These are phyloP conservation scores for Coemansia sp. DNA, from an alignment of 192 early-diverging fungal genomes.

Conservation along the genomic window DNA sequence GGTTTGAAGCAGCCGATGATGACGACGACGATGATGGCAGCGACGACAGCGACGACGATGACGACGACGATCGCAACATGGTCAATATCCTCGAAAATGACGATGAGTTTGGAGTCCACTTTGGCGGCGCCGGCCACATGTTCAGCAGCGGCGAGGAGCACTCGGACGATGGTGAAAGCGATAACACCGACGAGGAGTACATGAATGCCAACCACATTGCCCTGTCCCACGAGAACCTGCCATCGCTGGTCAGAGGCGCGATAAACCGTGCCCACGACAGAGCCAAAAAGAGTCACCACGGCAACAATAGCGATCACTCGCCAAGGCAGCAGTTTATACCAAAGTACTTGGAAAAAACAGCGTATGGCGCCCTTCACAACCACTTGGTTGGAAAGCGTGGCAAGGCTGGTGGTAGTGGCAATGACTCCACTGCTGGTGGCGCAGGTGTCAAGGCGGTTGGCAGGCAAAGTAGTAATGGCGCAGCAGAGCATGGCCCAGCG, in stretches of 20 bases:
- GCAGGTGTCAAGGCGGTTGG: neutral
- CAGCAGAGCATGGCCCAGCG: neutral
- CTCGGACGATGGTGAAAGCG: slow-evolving; percentile 6
- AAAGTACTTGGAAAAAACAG: slow-evolving; percentile 42
- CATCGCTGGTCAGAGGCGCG: slow-evolving; percentile 4
- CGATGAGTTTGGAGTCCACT: slow-evolving; percentile 8
- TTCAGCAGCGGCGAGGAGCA: slow-evolving; percentile 8
- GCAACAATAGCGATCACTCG: neutral
- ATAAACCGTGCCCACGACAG: no score
- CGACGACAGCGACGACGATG: slow-evolving; percentile 8
- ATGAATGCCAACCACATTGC: neutral
- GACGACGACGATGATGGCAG: slow-evolving; percentile 2
- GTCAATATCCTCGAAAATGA: slow-evolving; percentile 1
- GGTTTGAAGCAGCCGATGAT: neutral
- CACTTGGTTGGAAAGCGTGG: neutral
- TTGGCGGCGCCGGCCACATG: slow-evolving; percentile 5
- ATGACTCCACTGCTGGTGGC: neutral
- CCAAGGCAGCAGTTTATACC: slow-evolving; percentile 30
- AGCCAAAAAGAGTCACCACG: neutral
- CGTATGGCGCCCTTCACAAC: slow-evolving; percentile 28
- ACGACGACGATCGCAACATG: slow-evolving; percentile 2
- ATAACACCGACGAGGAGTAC: slow-evolving; percentile 3
- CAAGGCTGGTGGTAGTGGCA: neutral
- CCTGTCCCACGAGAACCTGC: slow-evolving; percentile 19
- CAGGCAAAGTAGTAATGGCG: neutral